Evolutionary conservation across 176 grass and related monocot species (phyloP).

Genomic region (Guadua angustifolia): DNA sequence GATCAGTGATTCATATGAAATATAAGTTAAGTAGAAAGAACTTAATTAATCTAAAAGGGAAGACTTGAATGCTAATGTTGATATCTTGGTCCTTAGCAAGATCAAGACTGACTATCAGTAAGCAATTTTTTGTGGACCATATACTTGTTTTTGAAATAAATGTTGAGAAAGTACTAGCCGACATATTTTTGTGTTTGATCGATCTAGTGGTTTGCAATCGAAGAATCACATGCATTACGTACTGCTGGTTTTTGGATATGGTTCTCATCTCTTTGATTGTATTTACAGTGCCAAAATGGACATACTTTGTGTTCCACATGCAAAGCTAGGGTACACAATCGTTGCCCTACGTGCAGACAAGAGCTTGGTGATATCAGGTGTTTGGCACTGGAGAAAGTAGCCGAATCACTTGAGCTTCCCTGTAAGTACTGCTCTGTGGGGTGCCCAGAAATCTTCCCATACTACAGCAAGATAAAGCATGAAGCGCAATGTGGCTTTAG

Average conservation of each 20-base stretch:
- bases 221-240: background rate
- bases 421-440: constrained; percentile 80
- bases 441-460: constrained; percentile 81
- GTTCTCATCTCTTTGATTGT: constrained; percentile 39
- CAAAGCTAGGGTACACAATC: constrained; percentile 83
- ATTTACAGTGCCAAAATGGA: constrained; percentile 87
- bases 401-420: constrained; percentile 83
- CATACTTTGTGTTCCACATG: constrained; percentile 88
- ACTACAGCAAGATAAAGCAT: constrained; percentile 93
- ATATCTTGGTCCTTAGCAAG: constrained; percentile 22
- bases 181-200: background rate
- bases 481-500: constrained; percentile 72
- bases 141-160: background rate
- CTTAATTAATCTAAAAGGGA: background rate
- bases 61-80: background rate
- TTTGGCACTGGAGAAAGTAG: constrained; percentile 95
- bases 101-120: background rate
- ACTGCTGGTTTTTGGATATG: background rate
- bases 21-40: background rate
- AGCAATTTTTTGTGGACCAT: constrained; percentile 5
- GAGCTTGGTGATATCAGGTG: constrained; percentile 94
- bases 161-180: background rate
- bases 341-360: constrained; percentile 91
- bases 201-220: background rate
- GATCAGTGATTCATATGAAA: background rate